Evolutionary conservation across 2,329 filamentous ascomycete species (phyloP).

Genomic region (Alternaria novae-zelandiae): DNA sequence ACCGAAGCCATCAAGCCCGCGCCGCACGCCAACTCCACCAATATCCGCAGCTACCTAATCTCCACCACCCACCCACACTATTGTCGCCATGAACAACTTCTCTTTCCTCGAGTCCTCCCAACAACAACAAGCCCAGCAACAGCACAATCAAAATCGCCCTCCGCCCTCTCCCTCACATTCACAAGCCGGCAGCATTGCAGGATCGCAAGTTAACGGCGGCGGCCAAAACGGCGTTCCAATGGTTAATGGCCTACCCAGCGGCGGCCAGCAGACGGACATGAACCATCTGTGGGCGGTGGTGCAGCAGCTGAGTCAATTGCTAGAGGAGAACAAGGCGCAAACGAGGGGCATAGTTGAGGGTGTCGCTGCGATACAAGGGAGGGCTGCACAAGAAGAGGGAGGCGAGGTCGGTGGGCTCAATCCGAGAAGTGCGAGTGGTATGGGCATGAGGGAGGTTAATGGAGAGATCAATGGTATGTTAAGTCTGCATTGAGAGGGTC

Average conservation of each 20-base stretch:
- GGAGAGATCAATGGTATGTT: slow-evolving; percentile 43
- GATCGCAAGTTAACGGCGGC: slow-evolving; percentile 40
- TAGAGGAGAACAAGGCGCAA: slow-evolving; percentile 50
- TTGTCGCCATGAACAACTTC: slow-evolving; percentile 45
- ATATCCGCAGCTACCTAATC: slow-evolving; percentile 10
- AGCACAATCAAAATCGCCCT: slow-evolving; percentile 33
- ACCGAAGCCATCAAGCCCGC: slow-evolving; percentile 8
- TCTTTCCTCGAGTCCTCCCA: slow-evolving; percentile 40
- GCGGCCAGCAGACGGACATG: slow-evolving; percentile 53
- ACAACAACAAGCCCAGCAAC: slow-evolving; percentile 16
- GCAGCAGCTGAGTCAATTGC: slow-evolving; percentile 48
- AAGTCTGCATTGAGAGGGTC: neutral
- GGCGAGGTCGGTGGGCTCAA: slow-evolving; percentile 18
- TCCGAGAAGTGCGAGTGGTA: neutral
- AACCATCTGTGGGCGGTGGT: slow-evolving; percentile 52
- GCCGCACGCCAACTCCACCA: slow-evolving; percentile 17
- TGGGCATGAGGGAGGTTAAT: slow-evolving; percentile 40
- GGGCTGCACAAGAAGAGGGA: slow-evolving; percentile 43
- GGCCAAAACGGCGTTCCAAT: slow-evolving; percentile 46
- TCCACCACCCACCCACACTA: slow-evolving; percentile 12
- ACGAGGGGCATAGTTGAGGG: slow-evolving; percentile 48
- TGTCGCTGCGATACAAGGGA: slow-evolving; percentile 46
- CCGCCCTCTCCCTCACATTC: slow-evolving; percentile 44
- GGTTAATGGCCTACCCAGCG: slow-evolving; percentile 48
- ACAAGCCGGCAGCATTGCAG: slow-evolving; percentile 20